A percentile compares a stretch with the other conserved stretches of the same genome.
phyloP scores from a whole-genome alignment of 1,139 yeast species.

The Komagataea norvegica region DNA sequence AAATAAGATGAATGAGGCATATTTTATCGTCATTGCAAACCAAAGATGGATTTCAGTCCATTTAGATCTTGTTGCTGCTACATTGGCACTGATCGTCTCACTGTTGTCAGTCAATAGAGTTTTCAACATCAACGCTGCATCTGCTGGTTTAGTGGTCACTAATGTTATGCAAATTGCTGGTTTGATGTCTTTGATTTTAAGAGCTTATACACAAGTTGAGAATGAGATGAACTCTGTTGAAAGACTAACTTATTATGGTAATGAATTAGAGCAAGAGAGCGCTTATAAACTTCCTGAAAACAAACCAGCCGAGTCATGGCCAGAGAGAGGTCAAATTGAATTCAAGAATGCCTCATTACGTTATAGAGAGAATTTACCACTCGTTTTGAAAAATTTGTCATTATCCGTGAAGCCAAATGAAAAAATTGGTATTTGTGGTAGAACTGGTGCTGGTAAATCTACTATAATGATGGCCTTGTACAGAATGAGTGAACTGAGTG shows the following conservation, averaged over 20 bases:
- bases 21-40: constrained; percentile 57
- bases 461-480: constrained; percentile 55
- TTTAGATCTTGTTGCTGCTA: constrained; percentile 50
- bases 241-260: constrained; percentile 67
- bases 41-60: constrained; percentile 78
- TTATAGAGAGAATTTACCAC: constrained; percentile 73
- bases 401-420: constrained; percentile 31
- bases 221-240: constrained; percentile 87
- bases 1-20: constrained; percentile 68
- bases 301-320: constrained; percentile 60
- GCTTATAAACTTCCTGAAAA: constrained; percentile 47
- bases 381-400: constrained; percentile 55
- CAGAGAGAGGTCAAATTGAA: constrained; percentile 48
- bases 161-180: constrained; percentile 54
- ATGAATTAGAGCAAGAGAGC: constrained; percentile 62
- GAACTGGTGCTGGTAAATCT: constrained; percentile 65
- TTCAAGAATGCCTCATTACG: constrained; percentile 58
- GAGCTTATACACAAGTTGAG: constrained; percentile 64
- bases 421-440: constrained; percentile 57
- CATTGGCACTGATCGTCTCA: constrained; percentile 42
- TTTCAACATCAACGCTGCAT: constrained; percentile 59
- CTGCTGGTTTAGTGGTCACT: constrained; percentile 70
- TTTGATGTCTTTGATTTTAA: constrained; percentile 45
- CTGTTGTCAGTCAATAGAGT: constrained; percentile 63
- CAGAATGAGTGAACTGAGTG: constrained; percentile 43